Evolutionary conservation across 345 rosid genomes (phyloP).

Genomic region (Erucastrum elatum): DNA sequence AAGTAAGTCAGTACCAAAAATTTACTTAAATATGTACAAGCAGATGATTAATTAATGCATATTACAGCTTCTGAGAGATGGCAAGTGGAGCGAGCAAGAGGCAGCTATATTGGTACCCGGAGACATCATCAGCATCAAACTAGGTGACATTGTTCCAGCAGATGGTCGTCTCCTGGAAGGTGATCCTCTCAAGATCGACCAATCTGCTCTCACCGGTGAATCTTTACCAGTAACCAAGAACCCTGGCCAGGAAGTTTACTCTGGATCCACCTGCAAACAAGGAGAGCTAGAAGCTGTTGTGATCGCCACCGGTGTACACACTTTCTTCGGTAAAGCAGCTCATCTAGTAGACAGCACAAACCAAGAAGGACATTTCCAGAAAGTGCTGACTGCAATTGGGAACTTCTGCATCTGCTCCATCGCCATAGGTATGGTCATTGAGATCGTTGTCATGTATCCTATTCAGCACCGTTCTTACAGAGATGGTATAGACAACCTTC

Average conservation of each 20-base stretch:
- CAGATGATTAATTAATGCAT: neutral
- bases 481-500: constrained; percentile 72
- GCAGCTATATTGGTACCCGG: constrained; percentile 78
- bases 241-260: constrained; percentile 73
- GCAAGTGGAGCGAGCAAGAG: constrained; percentile 75
- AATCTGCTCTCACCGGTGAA: constrained; percentile 81
- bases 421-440: constrained; percentile 62
- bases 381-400: constrained; percentile 79
- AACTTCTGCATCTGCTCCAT: constrained; percentile 87
- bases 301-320: constrained; percentile 80
- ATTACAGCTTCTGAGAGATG: constrained; percentile 67
- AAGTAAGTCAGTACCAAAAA: constrained; percentile 35
- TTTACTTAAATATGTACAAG: neutral
- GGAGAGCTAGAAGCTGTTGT: constrained; percentile 90
- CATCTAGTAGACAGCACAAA: constrained; percentile 83
- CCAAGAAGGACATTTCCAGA: constrained; percentile 80
- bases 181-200: constrained; percentile 79
- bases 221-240: constrained; percentile 73
- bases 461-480: constrained; percentile 70
- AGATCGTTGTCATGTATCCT: constrained; percentile 74
- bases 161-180: constrained; percentile 88
- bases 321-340: constrained; percentile 91
- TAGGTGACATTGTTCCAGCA: constrained; percentile 83
- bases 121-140: constrained; percentile 71
- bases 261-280: constrained; percentile 88